phyloP scores from a whole-genome alignment of 805 yeast genomes.

The Candida xyloterini region DNA sequence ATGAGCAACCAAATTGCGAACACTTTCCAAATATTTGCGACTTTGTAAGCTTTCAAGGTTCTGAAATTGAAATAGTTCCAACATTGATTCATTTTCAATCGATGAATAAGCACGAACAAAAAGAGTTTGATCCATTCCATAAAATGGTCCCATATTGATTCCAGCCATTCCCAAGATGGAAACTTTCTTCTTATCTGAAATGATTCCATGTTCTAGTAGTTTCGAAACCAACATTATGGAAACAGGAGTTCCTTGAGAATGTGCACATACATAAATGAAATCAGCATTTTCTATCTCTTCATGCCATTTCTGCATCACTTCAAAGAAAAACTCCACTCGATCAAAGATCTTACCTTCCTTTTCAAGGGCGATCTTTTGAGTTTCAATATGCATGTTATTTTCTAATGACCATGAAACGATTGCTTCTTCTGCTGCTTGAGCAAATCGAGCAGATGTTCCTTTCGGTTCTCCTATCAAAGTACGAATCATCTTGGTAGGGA shows the following conservation, averaged over 20 bases:
- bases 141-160: conserved; percentile 88
- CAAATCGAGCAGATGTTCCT: conserved; percentile 89
- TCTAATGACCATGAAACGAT: conserved; percentile 64
- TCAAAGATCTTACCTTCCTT: conserved; percentile 89
- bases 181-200: conserved; percentile 45
- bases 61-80: conserved; percentile 86
- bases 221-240: conserved; percentile 74
- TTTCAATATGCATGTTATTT: conserved; percentile 42
- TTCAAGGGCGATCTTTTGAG: conserved; percentile 92
- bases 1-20: conserved; percentile 59
- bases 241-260: conserved; percentile 96
- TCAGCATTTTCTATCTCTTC: conserved; percentile 55
- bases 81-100: conserved; percentile 81
- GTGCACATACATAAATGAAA: conserved; percentile 86
- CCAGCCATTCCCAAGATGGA: conserved; percentile 95
- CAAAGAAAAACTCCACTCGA: conserved; percentile 77
- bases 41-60: conserved; percentile 71
- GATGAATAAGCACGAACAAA: conserved; percentile 87
- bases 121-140: conserved; percentile 80
- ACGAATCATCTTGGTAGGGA: conserved; percentile 82
- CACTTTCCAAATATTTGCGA: conserved; percentile 61
- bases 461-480: conserved; percentile 93
- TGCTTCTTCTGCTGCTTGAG: conserved; percentile 83
- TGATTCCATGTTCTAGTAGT: conserved; percentile 59
- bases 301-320: conserved; percentile 65